phyloP scores from a whole-genome alignment of 208 protist genomes.

The Leishmania major region DNA sequence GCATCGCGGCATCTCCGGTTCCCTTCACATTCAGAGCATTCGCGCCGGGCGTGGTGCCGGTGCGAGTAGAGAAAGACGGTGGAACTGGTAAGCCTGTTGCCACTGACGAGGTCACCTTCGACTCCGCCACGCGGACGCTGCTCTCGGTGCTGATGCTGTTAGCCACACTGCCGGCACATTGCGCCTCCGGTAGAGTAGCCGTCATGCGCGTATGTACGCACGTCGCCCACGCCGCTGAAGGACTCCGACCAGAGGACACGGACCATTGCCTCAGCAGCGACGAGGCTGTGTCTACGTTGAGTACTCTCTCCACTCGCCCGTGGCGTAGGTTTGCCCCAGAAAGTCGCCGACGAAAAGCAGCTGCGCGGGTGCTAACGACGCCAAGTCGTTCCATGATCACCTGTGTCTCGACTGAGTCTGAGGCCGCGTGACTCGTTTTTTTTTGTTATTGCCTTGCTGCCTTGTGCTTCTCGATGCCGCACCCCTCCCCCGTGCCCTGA shows the following conservation, averaged over 20 bases:
- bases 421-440: background rate
- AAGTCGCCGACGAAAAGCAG: background rate
- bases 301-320: background rate
- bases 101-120: background rate
- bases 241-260: background rate
- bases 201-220: background rate
- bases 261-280: background rate
- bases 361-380: background rate
- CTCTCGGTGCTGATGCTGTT: background rate
- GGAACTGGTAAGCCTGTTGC: constrained; percentile 10
- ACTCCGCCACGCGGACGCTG: background rate
- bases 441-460: background rate
- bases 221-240: background rate
- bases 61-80: background rate
- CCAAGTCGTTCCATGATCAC: background rate
- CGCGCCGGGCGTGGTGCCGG: background rate
- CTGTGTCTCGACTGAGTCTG: background rate
- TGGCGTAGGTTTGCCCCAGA: background rate
- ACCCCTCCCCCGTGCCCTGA: background rate
- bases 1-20: constrained; percentile 11
- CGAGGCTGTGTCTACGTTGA: background rate
- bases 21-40: background rate
- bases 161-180: background rate
- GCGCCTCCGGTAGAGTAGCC: background rate
- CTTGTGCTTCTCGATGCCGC: background rate